Evolutionary conservation across 2,329 filamentous ascomycete genomes (phyloP).

Genomic region (Atkinsonella hypoxylon): DNA sequence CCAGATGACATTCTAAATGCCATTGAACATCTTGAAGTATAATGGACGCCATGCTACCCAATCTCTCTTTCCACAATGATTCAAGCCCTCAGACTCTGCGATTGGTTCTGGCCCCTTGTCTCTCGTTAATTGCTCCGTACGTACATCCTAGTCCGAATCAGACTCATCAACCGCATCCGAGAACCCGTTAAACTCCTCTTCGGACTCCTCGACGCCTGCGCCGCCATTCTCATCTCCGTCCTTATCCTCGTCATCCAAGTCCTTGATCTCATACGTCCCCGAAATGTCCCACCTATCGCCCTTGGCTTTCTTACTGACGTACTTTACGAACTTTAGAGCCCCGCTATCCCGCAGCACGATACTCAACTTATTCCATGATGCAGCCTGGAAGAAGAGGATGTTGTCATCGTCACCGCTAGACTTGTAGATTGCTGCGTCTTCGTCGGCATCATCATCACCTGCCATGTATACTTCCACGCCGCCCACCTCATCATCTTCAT

Average conservation of each 20-base stretch:
- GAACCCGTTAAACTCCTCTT: conserved; percentile 48
- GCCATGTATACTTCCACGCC: conserved; percentile 92
- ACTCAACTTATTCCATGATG: conserved; percentile 79
- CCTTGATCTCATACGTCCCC: conserved; percentile 62
- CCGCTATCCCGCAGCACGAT: conserved; percentile 82
- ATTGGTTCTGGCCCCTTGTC: too few species aligned
- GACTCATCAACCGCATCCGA: conserved; percentile 31
- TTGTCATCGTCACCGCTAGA: conserved; percentile 64
- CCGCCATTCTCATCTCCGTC: conserved; percentile 22
- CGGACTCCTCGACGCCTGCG: conserved; percentile 23
- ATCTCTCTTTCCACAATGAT: too few species aligned
- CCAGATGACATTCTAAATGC: too few species aligned
- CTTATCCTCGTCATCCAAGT: conserved; percentile 32
- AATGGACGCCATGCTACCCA: too few species aligned
- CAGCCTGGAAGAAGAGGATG: conserved; percentile 51
- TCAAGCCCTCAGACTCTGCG: too few species aligned
- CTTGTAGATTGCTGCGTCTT: conserved; percentile 83
- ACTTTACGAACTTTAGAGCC: conserved; percentile 89
- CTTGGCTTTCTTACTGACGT: conserved; percentile 68
- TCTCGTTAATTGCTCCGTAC: too few species aligned
- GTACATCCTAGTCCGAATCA: conserved; percentile 12
- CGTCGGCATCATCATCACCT: conserved; percentile 52
- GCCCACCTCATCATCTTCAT: conserved; percentile 46
- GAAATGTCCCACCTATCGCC: conserved; percentile 91
- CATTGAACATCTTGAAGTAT: too few species aligned